Percentiles rank a stretch among this genome's conserved stretches.
Evolutionary conservation across 208 protist species (phyloP).

Genomic region (Crithidia expoeki): DNA sequence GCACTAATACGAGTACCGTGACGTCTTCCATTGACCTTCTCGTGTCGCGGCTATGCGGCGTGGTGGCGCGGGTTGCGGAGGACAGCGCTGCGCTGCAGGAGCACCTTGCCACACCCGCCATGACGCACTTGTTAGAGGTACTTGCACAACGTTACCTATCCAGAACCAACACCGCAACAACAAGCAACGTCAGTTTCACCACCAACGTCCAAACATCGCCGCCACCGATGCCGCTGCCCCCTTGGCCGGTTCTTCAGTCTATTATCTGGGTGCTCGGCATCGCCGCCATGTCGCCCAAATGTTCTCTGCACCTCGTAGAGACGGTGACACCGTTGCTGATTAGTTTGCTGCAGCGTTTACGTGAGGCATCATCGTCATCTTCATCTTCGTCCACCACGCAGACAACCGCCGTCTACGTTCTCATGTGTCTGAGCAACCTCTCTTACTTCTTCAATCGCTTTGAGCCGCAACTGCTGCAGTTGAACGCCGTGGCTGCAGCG

Average conservation of each 20-base stretch:
- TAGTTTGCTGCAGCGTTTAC: slow-evolving; percentile 52
- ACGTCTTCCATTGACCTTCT: slow-evolving; percentile 45
- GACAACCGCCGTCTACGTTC: slow-evolving; percentile 61
- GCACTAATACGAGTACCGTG: no score
- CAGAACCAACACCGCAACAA: slow-evolving; percentile 2
- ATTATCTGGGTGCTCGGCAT: slow-evolving; percentile 80
- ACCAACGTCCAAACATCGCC: neutral
- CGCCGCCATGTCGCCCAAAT: slow-evolving; percentile 56
- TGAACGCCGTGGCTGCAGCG: neutral
- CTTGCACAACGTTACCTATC: slow-evolving; percentile 27
- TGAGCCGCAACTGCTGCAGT: slow-evolving; percentile 20
- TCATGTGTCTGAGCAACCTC: slow-evolving; percentile 86
- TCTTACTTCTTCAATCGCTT: slow-evolving; percentile 75
- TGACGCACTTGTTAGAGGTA: slow-evolving; percentile 22
- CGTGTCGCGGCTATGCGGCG: slow-evolving; percentile 45
- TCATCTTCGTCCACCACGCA: slow-evolving; percentile 24
- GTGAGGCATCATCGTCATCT: slow-evolving; percentile 5
- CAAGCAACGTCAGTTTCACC: neutral
- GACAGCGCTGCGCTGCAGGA: slow-evolving; percentile 33
- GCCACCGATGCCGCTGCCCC: slow-evolving; percentile 12
- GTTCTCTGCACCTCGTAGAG: slow-evolving; percentile 48
- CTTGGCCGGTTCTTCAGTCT: slow-evolving; percentile 44
- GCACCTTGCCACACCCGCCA: slow-evolving; percentile 32
- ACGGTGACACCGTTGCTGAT: slow-evolving; percentile 47
- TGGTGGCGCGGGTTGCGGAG: slow-evolving; percentile 49